Evolutionary conservation across 2,329 filamentous ascomycete genomes (phyloP), one percentile per base, ranked within the genome.

Genomic region (Botrytis porri): DNA sequence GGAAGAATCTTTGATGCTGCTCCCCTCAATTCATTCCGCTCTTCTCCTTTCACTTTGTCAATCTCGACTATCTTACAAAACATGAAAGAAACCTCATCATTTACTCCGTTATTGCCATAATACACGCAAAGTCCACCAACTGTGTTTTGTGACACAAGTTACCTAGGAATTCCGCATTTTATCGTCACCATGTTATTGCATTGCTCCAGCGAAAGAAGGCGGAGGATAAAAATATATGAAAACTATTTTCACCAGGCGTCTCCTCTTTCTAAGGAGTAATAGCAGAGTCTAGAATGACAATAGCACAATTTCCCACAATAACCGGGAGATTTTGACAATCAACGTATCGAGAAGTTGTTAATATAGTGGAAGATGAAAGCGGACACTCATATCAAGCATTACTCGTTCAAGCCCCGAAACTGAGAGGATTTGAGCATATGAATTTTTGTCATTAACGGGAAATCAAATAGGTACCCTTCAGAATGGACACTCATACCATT

Each of bases 321-420:
- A 16, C 6, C 16, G 6, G 16, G 4, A 18, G 41, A 18, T 5
- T 43, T 43, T 5, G 14, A 43, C 16, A 18, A 43, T 43, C 43
- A 45, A 25, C 9, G 20, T 25, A 48, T 48, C 22, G 1, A 25
- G 22, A 25, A 3, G 20, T 48, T 12, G 1, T 51, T 6, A 7
- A 51, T 25, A 51, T 7, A 14, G 25, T 48, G 22, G 25, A 54
- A 54, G 7, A 54, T 25, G 25, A 54, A 54, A 54, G 45, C 14
- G 10, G 10, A 14, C 1, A n/a, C 4, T 3, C 12, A n/a, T 10
- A n/a, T 51, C 2, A 12, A 51, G 4, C 4, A n/a, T n/a, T 14
- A n/a, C 25, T 3, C 25, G 12, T 37, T 0, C 8, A 35, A 3
- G 16, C 18, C 29, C 29, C 29, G 18, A 32, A 29, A 59, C 3